Conservation (phyloP, 2,329 filamentous ascomycete genomes). For the Aspergillus fischeri region DNA sequence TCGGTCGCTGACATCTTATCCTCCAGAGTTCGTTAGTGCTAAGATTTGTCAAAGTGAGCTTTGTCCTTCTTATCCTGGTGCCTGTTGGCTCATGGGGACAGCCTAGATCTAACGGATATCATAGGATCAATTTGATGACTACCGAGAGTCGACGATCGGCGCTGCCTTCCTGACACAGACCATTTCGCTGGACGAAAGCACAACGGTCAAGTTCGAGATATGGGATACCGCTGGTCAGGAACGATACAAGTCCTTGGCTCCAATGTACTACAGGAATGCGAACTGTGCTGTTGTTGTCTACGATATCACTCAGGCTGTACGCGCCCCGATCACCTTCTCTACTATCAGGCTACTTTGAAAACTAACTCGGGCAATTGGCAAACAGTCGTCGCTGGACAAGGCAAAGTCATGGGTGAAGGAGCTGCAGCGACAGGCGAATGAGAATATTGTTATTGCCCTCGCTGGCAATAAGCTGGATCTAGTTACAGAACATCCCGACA, state of each 20-base stretch:
- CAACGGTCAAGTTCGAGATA: slow-evolving; percentile 99
- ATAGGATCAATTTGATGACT: slow-evolving; percentile 98
- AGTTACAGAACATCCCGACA: slow-evolving; percentile 89
- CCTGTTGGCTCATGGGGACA: not conserved
- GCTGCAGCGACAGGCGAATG: slow-evolving; percentile 95
- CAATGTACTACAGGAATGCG: slow-evolving; percentile 99
- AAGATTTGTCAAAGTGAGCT: slow-evolving; percentile 91
- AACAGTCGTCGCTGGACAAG: slow-evolving; percentile 91
- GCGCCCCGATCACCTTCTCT: slow-evolving; percentile 31
- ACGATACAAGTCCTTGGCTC: slow-evolving; percentile 96
- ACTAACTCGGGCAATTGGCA: slow-evolving; percentile 13
- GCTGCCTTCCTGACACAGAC: slow-evolving; percentile 98
- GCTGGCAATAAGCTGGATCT: slow-evolving; percentile 98
- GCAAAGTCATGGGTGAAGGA: slow-evolving; percentile 99
- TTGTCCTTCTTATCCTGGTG: not conserved
- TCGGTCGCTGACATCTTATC: slow-evolving; percentile 31
- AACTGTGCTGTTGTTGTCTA: slow-evolving; percentile 99
- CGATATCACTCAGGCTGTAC: slow-evolving; percentile 97
- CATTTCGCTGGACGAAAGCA: slow-evolving; percentile 95
- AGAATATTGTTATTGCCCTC: slow-evolving; percentile 98
- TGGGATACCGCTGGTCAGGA: slow-evolving; percentile 99
- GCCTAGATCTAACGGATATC: slow-evolving; percentile 2
- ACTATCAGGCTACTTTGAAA: not conserved
- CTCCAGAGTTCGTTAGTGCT: slow-evolving; percentile 89
- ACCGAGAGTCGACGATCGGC: slow-evolving; percentile 96